Base-by-base conservation (phyloP, 2,329 filamentous ascomycete species). In the Aspergillus sp. region DNA sequence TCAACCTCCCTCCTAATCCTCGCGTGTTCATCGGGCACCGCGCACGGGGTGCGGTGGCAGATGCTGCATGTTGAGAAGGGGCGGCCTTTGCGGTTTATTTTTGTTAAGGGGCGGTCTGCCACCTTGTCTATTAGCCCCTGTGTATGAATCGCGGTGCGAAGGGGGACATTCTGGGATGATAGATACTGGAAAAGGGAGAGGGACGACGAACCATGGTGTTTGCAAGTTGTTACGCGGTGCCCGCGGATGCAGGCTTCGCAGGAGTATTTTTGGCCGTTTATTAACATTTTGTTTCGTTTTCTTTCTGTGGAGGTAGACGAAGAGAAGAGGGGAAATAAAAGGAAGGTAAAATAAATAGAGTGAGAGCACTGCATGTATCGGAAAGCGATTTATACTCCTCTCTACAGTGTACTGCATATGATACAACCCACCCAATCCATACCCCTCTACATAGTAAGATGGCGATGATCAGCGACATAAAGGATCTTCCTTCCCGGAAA, bases 191-290 rank as follows among this genome's bases (percentile, higher is more conserved):
- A 19, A 19, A 3, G 17, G n/a, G 23, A 44, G 12, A 38, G 20
- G 30, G 30, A 32, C 13, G 30, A 12, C n/a, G 7, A 80, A 95
- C 90, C 88, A 71, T 83, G 80, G 73, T 97, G 91, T 72, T 90
- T 89, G 76, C 91, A 97, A 66, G 90, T 95, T 80, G 90, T 95
- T 66, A 96, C 91, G 68, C 91, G 87, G 75, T 97, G 91, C 62
- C 91, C 91, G 72, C 91, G 86, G 67, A 97, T 89, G 74, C 91
- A 96, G 73, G 90, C 90, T 75, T 94, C 87, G 77, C 91, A 97
- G 70, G 91, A 91, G 77, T 82, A 96, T 78, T 96, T 97, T 76
- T 95, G 88, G 70, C 90, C 90, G 79, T 95, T 84, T 73, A 90
- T 87, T 69, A 90, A 78, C 86, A 90, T 90, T 51, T 61, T 61